Evolutionary conservation across 257 asterid species (phyloP).

Genomic region (Phtheirospermum japonicum): DNA sequence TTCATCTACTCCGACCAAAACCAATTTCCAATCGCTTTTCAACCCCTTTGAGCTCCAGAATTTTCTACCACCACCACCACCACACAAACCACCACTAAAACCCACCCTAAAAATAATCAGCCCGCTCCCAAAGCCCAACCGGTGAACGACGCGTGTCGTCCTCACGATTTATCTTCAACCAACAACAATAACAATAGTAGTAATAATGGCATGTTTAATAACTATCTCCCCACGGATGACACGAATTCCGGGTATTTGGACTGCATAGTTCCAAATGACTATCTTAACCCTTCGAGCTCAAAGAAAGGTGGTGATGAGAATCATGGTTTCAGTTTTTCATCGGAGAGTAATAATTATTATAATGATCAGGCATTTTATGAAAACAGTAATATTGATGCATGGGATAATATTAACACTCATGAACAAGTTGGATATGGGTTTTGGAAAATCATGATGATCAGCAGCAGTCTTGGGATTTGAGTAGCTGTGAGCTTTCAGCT

Average conservation of each 20-base stretch:
- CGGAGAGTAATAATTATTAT: neutral
- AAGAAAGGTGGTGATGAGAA: neutral
- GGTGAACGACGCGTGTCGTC: too few species aligned
- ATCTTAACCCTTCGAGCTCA: conserved; percentile 51
- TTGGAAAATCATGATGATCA: neutral
- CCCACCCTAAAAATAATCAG: neutral
- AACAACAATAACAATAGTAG: neutral
- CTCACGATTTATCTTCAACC: neutral
- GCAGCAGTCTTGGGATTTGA: neutral
- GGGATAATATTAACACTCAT: neutral
- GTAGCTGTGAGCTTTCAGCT: conserved; percentile 3
- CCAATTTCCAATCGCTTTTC: conserved; percentile 40
- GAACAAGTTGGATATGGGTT: neutral
- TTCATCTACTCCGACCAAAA: conserved; percentile 64
- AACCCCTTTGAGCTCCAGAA: conserved; percentile 42
- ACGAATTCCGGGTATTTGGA: conserved; percentile 80
- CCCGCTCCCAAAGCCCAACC: neutral
- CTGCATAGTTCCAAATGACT: conserved; percentile 79
- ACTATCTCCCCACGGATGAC: conserved; percentile 26
- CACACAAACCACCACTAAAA: neutral
- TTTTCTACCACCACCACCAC: conserved; percentile 20
- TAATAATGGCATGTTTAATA: conserved; percentile 22
- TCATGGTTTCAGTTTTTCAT: too few species aligned
- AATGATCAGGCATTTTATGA: neutral
- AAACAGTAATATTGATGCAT: neutral